Percentiles rank a stretch among this genome's conserved stretches.
Conservation (phyloP, 257 asterid species). For the Jacaranda copaia region DNA sequence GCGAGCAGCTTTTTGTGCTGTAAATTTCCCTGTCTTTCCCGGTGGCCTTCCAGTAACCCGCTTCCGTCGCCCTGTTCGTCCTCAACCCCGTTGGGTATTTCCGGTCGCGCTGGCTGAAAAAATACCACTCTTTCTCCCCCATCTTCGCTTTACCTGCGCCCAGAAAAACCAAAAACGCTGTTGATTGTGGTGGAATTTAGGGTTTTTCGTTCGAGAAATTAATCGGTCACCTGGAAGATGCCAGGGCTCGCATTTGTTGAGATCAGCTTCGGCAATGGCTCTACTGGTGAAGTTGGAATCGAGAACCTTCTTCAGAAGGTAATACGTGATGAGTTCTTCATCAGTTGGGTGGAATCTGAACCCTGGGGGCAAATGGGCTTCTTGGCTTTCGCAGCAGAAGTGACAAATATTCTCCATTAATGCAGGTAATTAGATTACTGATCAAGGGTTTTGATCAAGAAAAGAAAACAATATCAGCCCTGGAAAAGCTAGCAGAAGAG, state of each 20-base stretch:
- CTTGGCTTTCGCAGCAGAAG: constrained; percentile 40
- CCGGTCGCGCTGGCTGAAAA: constrained; percentile 80
- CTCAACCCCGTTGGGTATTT: constrained; percentile 91
- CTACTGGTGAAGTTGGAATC: constrained; percentile 64
- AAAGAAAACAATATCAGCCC: no score
- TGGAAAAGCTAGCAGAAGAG: no score
- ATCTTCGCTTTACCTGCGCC: constrained; percentile 69
- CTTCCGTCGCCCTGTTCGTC: constrained; percentile 91
- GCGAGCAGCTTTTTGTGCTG: constrained; percentile 64
- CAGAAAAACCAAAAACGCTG: no score
- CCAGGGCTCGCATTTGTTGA: constrained; percentile 96
- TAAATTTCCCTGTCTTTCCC: constrained; percentile 89
- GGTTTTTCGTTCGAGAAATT: background rate
- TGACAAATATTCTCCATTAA: constrained; percentile 44
- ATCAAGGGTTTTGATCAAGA: no score
- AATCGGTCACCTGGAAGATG: constrained; percentile 68
- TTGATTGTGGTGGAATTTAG: background rate
- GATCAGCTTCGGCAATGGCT: constrained; percentile 89
- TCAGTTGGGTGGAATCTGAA: constrained; percentile 93
- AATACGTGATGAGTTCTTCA: constrained; percentile 85
- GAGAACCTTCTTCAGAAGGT: constrained; percentile 79
- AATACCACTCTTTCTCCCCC: constrained; percentile 98
- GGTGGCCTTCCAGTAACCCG: constrained; percentile 97
- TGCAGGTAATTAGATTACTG: background rate
- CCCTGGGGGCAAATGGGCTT: constrained; percentile 70